Conservation (phyloP, 73 alveolate genomes). For the Paramecium octaurelia region DNA sequence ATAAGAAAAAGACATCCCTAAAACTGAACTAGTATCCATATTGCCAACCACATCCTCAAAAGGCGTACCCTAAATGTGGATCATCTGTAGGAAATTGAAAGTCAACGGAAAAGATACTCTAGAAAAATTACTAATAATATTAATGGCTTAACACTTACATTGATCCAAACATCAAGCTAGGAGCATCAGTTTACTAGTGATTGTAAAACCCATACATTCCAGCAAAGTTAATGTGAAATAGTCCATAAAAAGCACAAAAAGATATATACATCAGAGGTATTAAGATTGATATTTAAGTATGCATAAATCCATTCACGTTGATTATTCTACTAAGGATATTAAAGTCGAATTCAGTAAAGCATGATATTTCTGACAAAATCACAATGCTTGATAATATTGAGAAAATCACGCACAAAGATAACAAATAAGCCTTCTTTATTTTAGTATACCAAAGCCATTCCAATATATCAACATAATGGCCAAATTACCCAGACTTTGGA, state of each 20-base stretch:
- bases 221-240: conserved; percentile 14
- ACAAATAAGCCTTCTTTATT: background rate
- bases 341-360: conserved; percentile 2
- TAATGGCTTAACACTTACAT: background rate
- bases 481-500: background rate
- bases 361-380: conserved; percentile 17
- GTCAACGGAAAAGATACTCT: conserved; percentile 57
- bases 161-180: conserved; percentile 48
- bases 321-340: background rate
- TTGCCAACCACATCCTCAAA: conserved; percentile 48
- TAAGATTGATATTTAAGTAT: background rate
- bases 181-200: conserved; percentile 46
- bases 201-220: conserved; percentile 46
- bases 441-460: conserved; percentile 23
- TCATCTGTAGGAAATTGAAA: conserved; percentile 34
- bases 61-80: conserved; percentile 30
- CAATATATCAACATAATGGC: background rate
- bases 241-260: conserved; percentile 44
- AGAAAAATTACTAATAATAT: conserved; percentile 40
- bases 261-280: conserved; percentile 34
- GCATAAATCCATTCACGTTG: background rate
- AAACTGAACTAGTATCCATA: conserved; percentile 28
- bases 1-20: conserved; percentile 46
- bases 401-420: background rate
- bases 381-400: background rate